phyloP scores from a whole-genome alignment of 805 yeast genomes.

The Metschnikowia vanudenii region DNA sequence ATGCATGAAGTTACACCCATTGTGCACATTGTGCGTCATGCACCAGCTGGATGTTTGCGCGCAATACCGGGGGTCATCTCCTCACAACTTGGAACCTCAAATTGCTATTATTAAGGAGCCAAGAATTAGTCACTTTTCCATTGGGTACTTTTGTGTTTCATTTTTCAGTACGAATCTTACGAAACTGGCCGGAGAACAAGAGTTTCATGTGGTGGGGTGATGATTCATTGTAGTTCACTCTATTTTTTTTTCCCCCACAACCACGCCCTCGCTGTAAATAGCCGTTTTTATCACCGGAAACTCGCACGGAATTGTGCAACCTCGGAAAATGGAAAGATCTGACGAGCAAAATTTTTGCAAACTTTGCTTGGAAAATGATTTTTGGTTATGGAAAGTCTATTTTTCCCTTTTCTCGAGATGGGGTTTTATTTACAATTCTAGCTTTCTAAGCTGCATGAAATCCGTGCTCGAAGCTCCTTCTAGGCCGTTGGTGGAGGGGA shows the following conservation, averaged over 20 bases:
- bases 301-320: not conserved
- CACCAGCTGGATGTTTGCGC: conserved; percentile 10
- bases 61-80: not conserved
- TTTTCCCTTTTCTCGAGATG: no score
- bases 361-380: no score
- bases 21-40: conserved; percentile 4
- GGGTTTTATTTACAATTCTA: no score
- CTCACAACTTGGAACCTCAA: not conserved
- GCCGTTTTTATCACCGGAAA: not conserved
- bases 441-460: not conserved
- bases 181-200: no score
- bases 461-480: not conserved
- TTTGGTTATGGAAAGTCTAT: no score
- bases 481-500: not conserved
- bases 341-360: not conserved
- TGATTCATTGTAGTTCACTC: no score
- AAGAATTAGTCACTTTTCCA: not conserved
- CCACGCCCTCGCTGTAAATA: not conserved
- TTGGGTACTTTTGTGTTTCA: not conserved
- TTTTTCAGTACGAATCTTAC: no score
- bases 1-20: not conserved
- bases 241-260: no score
- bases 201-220: no score
- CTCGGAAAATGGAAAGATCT: not conserved
- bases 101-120: conserved; percentile 1